Evolutionary conservation across 1,139 yeast genomes (phyloP).

Genomic region (Pichia sp.): DNA sequence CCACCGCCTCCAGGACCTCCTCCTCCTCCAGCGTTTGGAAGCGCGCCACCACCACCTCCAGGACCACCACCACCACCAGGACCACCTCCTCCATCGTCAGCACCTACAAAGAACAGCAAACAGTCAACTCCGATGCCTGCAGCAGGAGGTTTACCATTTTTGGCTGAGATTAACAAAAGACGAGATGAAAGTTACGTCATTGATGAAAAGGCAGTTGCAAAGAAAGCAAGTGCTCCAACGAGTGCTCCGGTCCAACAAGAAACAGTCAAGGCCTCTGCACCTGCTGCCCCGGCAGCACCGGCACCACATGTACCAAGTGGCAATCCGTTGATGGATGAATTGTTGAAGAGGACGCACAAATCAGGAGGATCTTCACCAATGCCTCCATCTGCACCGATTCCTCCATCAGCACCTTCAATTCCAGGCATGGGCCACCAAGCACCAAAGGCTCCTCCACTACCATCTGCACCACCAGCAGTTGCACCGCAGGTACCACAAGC

Average conservation of each 20-base stretch:
- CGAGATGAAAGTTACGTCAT: constrained; percentile 46
- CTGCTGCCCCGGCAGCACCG: constrained; percentile 10
- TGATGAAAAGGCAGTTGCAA: constrained; percentile 14
- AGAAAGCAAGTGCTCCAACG: constrained; percentile 3
- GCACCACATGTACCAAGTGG: constrained; percentile 8
- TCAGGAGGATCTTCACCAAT: neutral
- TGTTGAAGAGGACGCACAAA: constrained; percentile 11
- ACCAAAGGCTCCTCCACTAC: constrained; percentile 1
- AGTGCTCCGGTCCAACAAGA: constrained; percentile 16
- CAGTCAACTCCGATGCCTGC: constrained; percentile 13
- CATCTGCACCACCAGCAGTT: neutral
- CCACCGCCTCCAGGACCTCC: constrained; percentile 9
- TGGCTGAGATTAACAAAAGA: constrained; percentile 50
- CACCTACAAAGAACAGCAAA: neutral
- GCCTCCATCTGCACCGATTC: neutral
- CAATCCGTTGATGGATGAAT: constrained; percentile 15
- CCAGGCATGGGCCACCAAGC: neutral
- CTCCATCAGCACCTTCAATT: neutral
- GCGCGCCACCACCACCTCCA: constrained; percentile 6
- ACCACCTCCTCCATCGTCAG: constrained; percentile 17
- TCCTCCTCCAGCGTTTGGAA: constrained; percentile 6
- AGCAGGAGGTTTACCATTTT: constrained; percentile 37
- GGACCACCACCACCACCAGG: constrained; percentile 19
- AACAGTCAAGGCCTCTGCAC: constrained; percentile 12
- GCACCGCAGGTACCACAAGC: neutral